Evolutionary conservation across 2,329 filamentous ascomycete species (phyloP), one percentile per base, ranked within the genome.

Genomic region (Onygena corvina): DNA sequence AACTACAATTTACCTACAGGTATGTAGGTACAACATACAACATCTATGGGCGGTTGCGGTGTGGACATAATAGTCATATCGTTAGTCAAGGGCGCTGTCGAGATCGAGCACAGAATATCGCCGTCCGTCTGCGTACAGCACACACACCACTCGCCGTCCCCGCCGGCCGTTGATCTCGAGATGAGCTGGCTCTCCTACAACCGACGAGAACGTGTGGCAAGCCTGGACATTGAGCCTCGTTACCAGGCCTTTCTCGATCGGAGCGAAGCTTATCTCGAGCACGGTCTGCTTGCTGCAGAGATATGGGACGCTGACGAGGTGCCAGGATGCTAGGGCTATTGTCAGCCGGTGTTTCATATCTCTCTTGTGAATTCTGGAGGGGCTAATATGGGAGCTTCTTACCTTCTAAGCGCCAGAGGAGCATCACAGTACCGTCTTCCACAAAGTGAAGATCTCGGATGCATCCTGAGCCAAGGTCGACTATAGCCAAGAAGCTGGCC

Each of bases 391-490:
- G 20, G 3, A 3, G 4, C 14, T 38, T 12, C 42, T 57, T 60
- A 66, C 66, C 58, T 18, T 54, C 49, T 29, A 61, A 59, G 36
- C 61, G 59, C 64, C 74, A 76, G 1, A 88, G 71, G 1, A 85
- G 56, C 48, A 87, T 70, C 1, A 88, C 61, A 0, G 68, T 71
- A 9, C 72, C 64, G 49, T 83, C 77, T 57, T 83, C 73, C 36
- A 85, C 72, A 58, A 88, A 86, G 59, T 82, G 81, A 11, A 83
- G 63, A 60, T 87, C 81, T 16, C 78, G 62, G 12, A 69, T 61
- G 21, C 61, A 59, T 12, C 67, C 67, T 8, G 58, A 51, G 35
- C 60, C 53, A 5, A 69, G 53, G 42, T 58, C 54, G n/a, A 69
- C 36, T 1, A 57, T 59, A n/a, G 65, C 62, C 7, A 63, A 46